Base-by-base conservation (phyloP, 2,329 filamentous ascomycete genomes). In the Beauveria sp. region DNA sequence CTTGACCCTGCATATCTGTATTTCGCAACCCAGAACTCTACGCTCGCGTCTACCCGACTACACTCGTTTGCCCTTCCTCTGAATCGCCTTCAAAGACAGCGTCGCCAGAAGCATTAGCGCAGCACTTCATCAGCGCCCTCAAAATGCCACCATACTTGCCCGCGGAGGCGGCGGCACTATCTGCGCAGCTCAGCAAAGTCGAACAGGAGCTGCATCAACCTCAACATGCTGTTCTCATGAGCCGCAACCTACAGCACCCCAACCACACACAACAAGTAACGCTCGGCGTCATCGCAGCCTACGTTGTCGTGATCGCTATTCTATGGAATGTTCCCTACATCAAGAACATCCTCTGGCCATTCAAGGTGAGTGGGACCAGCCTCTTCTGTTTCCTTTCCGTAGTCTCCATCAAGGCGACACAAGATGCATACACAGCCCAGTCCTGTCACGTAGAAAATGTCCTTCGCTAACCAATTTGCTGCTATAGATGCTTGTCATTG, bases 301-400 rank as follows among this genome's bases (percentile, higher is more conserved):
- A 92, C 72, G 80, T 88, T 2, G 88, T 91, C 20, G 80, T 81
- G 52, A 92, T 92, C 65, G 88, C 88, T 5, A 78, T 92, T 47
- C 77, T 92, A 3, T 92, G 89, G 89, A 92, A 92, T 73, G 72
- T 92, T 1, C 89, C 89, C 1, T 91, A 90, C 71, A 74, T 92
- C n/a, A 80, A 84, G 61, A 88, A 84, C 80, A 79, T 87, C 1
- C 75, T 92, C 41, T 92, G 89, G 89, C 89, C 89, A 4, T 92
- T 92, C 77, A 92, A 92, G 77, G 86, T 89, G 70, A 65, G 70
- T 28, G 10, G 20, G 4, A 12, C n/a, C 44, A 26, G 28, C 22
- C n/a, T 20, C 14, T 16, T 24, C 18, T 12, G 20, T 28, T n/a
- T 18, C 12, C 18, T 5, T 26, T 8, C 22, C 1, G 30, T 8